A percentile compares a stretch with the other conserved stretches of the same genome.
phyloP scores from a whole-genome alignment of 2,329 filamentous ascomycete genomes.

The Colletotrichum gloeosporioides region DNA sequence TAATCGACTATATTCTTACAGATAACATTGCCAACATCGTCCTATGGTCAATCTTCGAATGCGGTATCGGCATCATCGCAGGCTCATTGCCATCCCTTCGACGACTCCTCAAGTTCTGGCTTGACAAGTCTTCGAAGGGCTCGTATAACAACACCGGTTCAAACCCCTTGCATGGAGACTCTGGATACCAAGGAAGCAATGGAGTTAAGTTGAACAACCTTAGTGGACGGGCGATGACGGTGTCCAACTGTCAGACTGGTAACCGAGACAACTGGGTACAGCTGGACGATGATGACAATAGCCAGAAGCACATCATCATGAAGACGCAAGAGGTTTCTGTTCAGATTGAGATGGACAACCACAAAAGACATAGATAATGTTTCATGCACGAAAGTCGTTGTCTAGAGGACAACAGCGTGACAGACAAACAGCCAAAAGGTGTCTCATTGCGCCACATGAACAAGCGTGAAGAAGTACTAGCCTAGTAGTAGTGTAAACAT shows the following conservation, averaged over 20 bases:
- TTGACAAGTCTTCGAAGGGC: not conserved
- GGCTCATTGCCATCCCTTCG: not conserved
- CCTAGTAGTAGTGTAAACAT: not conserved
- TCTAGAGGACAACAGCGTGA: too few relatives aligned
- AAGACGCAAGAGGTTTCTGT: not conserved
- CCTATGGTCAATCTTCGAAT: not conserved
- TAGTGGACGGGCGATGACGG: not conserved
- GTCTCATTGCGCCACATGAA: too few relatives aligned
- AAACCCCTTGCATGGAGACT: accelerated
- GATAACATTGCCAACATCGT: not conserved
- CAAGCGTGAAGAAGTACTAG: too few relatives aligned
- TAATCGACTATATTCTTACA: accelerated
- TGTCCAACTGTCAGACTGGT: not conserved
- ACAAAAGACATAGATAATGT: not conserved
- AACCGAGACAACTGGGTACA: not conserved
- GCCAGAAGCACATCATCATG: not conserved
- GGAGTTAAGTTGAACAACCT: not conserved
- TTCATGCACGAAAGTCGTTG: too few relatives aligned
- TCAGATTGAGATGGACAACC: not conserved
- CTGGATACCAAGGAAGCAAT: not conserved
- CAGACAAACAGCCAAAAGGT: too few relatives aligned
- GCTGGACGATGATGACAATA: not conserved
- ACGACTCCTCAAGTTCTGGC: not conserved
- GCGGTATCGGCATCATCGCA: not conserved
- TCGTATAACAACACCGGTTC: not conserved